Evolutionary conservation across 345 rosid genomes (phyloP).

Genomic region (Aquilaria malaccensis): DNA sequence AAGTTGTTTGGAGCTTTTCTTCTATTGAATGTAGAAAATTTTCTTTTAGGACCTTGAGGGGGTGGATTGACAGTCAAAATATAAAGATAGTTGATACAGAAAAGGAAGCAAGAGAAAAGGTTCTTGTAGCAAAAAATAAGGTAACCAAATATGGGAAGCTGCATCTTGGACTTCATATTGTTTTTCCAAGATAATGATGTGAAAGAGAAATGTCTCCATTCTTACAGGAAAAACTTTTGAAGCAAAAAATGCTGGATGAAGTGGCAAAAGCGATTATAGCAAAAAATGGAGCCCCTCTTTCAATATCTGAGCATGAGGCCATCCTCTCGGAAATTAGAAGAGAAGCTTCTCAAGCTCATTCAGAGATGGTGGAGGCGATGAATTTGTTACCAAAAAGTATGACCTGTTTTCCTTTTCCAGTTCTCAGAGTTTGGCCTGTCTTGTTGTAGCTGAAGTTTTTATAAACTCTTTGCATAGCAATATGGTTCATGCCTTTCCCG

Average conservation of each 20-base stretch:
- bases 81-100: constrained; percentile 25
- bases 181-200: not conserved
- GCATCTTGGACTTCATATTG: not conserved
- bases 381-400: constrained; percentile 36
- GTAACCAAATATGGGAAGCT: constrained; percentile 20
- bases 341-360: constrained; percentile 40
- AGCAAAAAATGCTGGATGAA: constrained; percentile 47
- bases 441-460: no score
- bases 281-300: constrained; percentile 37
- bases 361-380: constrained; percentile 37
- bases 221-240: constrained; percentile 52
- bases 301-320: constrained; percentile 40
- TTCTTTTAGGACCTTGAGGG: constrained; percentile 37
- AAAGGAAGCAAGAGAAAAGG: constrained; percentile 47
- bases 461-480: not conserved
- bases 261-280: constrained; percentile 44
- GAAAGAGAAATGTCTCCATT: not conserved
- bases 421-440: no score
- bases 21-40: not conserved
- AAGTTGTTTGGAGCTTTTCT: no score
- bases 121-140: constrained; percentile 53
- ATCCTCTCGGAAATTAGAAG: constrained; percentile 39
- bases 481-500: not conserved
- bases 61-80: constrained; percentile 55
- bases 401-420: constrained; percentile 3